Percentiles rank a stretch among this genome's conserved stretches.
These are phyloP conservation scores for Leccinum subtestaceum DNA, from an alignment of 768 basidiomycete genomes.

Conservation along the genomic window DNA sequence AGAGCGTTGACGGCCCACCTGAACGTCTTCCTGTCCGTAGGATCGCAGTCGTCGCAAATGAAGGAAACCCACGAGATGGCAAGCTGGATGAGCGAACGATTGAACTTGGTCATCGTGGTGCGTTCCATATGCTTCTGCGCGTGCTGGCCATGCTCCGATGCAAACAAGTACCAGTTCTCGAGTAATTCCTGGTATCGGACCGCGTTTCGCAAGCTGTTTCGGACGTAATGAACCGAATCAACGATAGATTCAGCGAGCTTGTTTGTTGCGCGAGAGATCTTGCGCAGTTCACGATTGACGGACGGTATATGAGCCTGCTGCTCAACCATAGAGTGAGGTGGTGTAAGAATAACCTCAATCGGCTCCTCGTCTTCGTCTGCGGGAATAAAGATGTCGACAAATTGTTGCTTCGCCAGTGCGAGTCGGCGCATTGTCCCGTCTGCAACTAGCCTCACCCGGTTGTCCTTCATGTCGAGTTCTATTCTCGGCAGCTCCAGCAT, in stretches of 20 bases:
- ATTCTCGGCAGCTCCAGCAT: conserved; percentile 71
- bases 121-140: conserved; percentile 87
- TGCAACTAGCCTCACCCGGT: conserved; percentile 87
- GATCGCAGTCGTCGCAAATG: conserved; percentile 97
- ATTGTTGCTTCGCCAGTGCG: conserved; percentile 70
- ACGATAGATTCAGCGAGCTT: conserved; percentile 91
- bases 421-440: conserved; percentile 84
- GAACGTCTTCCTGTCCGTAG: conserved; percentile 93
- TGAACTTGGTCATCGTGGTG: conserved; percentile 66
- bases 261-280: conserved; percentile 87
- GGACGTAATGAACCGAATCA: conserved; percentile 86
- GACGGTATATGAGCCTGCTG: conserved; percentile 87
- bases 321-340: conserved; percentile 59
- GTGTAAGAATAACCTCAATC: conserved; percentile 40
- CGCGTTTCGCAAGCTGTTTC: conserved; percentile 57
- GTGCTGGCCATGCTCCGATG: conserved; percentile 93
- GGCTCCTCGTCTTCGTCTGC: conserved; percentile 62
- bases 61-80: conserved; percentile 98
- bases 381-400: conserved; percentile 61
- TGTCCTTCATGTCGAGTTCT: conserved; percentile 81
- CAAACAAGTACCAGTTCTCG: conserved; percentile 93
- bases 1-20: conserved; percentile 97
- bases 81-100: conserved; percentile 78
- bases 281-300: conserved; percentile 86
- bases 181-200: conserved; percentile 78